Percentiles rank a stretch among this genome's conserved stretches.
These are phyloP conservation scores for Gnetum montanum DNA, from an alignment of 75 land plant species.

Conservation along the genomic window DNA sequence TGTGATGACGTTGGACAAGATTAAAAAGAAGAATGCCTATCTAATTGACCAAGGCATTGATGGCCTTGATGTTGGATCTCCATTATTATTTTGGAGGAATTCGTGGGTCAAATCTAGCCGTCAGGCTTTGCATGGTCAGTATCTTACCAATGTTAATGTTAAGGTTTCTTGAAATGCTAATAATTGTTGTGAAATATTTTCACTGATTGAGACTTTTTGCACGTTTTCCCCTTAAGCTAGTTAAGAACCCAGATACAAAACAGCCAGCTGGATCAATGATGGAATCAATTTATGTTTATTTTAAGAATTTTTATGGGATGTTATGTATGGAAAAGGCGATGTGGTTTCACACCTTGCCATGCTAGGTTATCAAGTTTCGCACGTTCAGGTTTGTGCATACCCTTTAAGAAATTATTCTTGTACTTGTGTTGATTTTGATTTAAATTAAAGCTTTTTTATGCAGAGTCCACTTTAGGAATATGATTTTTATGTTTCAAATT, in stretches of 20 bases:
- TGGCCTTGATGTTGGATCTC: conserved; percentile 90
- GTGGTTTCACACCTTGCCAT: conserved; percentile 48
- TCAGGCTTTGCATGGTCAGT: conserved; percentile 59
- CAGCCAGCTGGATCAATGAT: no score
- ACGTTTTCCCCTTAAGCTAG: no score
- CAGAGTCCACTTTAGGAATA: no score
- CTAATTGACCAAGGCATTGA: conserved; percentile 65
- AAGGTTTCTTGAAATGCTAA: not conserved
- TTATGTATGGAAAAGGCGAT: conserved; percentile 95
- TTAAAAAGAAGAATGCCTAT: conserved; percentile 48
- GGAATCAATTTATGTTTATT: no score
- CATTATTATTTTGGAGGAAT: conserved; percentile 39
- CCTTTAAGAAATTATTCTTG: no score
- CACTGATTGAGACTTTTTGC: no score
- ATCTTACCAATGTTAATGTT: not conserved
- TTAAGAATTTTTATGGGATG: conserved; percentile 43
- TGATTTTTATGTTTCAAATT: no score
- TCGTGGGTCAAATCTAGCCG: conserved; percentile 66
- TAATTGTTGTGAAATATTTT: not conserved
- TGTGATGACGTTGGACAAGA: conserved; percentile 65
- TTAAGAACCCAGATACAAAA: no score
- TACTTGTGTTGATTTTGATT: no score
- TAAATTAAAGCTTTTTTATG: no score
- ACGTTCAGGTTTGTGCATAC: conserved; percentile 58
- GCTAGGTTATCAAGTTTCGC: conserved; percentile 63